Conservation (phyloP, 108 stramenopile genomes). For the Cyclostephanos tholiformis region DNA sequence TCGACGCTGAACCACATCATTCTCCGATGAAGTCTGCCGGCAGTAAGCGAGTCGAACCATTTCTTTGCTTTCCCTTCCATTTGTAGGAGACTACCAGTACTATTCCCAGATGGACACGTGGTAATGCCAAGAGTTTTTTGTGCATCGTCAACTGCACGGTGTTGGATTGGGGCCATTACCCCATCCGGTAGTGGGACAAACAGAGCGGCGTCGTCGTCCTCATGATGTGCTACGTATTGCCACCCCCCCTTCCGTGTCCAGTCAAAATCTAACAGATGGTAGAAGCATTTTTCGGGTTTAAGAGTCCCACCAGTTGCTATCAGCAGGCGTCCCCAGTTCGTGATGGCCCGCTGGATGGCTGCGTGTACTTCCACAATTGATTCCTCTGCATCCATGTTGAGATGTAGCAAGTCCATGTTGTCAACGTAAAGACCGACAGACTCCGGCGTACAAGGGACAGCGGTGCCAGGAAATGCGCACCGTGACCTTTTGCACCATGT, state of each 20-base stretch:
- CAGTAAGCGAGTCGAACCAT: neutral
- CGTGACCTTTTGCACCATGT: slow-evolving; percentile 9
- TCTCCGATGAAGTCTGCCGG: neutral
- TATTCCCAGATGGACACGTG: slow-evolving; percentile 4
- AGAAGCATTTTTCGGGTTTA: slow-evolving; percentile 28
- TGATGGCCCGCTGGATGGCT: neutral
- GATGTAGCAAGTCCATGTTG: slow-evolving; percentile 11
- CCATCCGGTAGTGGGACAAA: slow-evolving; percentile 8
- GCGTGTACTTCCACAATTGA: neutral
- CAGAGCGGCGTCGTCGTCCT: neutral
- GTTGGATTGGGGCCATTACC: neutral
- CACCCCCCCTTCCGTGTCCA: slow-evolving; percentile 12
- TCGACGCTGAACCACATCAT: slow-evolving; percentile 17
- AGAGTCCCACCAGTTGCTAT: slow-evolving; percentile 17
- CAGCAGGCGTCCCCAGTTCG: slow-evolving; percentile 7
- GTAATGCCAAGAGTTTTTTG: slow-evolving; percentile 12
- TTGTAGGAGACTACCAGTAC: neutral
- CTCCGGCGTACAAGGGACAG: neutral
- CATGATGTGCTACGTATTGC: neutral
- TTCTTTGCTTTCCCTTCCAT: neutral
- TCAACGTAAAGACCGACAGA: slow-evolving; percentile 8
- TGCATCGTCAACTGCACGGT: neutral
- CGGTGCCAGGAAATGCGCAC: neutral
- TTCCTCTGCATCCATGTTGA: neutral
- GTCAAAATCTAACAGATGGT: slow-evolving; percentile 9